phyloP scores from a whole-genome alignment of 495 filamentous ascomycete genomes.

The Trichoderma reesei region DNA sequence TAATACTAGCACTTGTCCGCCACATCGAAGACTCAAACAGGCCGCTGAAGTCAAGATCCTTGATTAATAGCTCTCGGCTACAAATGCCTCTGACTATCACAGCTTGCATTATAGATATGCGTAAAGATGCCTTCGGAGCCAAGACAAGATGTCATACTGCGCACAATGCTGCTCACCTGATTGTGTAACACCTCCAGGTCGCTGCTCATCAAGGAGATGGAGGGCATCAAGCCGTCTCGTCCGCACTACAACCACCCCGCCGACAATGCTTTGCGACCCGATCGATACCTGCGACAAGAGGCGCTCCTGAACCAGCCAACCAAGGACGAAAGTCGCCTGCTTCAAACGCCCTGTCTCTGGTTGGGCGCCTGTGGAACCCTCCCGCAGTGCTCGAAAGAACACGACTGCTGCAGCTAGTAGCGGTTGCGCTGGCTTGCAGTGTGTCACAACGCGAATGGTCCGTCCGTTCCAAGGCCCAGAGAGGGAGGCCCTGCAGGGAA shows the following conservation, averaged over 20 bases:
- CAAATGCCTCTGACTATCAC: not conserved
- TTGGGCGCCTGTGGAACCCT: not conserved
- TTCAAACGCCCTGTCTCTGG: not conserved
- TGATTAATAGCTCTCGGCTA: conserved; percentile 1
- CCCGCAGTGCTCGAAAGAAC: not conserved
- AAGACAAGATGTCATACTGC: not conserved
- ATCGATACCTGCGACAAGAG: not conserved
- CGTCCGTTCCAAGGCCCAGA: not conserved
- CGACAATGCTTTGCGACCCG: not conserved
- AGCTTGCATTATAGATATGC: too few species aligned
- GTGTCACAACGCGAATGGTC: conserved; percentile 6
- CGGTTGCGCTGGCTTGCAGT: conserved; percentile 7
- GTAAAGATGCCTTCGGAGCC: not conserved
- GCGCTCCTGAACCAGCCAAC: not conserved
- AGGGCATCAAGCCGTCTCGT: too few species aligned
- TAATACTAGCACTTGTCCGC: too few species aligned
- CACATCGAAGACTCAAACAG: not conserved
- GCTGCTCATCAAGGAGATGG: not conserved
- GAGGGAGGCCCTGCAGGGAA: not conserved
- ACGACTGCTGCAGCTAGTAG: conserved; percentile 7
- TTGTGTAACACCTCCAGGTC: not conserved
- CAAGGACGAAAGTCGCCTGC: not conserved
- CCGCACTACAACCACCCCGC: too few species aligned
- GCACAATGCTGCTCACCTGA: not conserved
- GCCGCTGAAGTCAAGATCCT: not conserved